Conservation (phyloP, 768 basidiomycete genomes). For the Kockovaella imperatae region DNA sequence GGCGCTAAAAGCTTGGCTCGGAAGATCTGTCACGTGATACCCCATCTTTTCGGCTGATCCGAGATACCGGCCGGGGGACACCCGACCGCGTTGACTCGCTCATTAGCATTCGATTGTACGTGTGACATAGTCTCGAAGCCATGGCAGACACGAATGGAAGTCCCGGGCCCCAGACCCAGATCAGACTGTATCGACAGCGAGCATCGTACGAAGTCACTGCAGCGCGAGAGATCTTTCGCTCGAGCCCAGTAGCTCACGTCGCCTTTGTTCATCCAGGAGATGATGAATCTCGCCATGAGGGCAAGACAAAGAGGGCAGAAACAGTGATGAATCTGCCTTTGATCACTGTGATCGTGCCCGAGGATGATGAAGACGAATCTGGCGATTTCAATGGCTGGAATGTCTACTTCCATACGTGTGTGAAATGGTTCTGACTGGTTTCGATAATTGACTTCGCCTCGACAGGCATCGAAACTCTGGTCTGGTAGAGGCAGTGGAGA, state of each 20-base stretch:
- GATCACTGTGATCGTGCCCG: slow-evolving; percentile 3
- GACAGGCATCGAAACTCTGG: slow-evolving; percentile 12
- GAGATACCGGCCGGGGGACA: too few species aligned
- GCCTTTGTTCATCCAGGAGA: slow-evolving; percentile 18
- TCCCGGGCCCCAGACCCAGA: slow-evolving; percentile 1
- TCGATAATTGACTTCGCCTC: not conserved
- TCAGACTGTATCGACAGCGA: slow-evolving; percentile 9
- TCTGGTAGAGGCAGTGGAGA: slow-evolving; percentile 10
- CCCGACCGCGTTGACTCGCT: too few species aligned
- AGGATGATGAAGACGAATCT: slow-evolving; percentile 10
- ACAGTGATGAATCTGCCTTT: slow-evolving; percentile 19
- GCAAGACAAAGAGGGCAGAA: not conserved
- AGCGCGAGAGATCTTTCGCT: slow-evolving; percentile 6
- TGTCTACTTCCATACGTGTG: slow-evolving; percentile 18
- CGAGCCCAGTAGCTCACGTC: slow-evolving; percentile 7
- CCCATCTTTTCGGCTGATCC: too few species aligned
- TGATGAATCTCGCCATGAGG: not conserved
- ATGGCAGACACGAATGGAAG: too few species aligned
- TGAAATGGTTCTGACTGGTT: not conserved
- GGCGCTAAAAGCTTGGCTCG: too few species aligned
- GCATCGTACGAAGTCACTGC: slow-evolving; percentile 10
- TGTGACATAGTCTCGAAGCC: too few species aligned
- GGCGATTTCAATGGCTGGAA: slow-evolving; percentile 1
- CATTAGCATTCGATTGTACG: too few species aligned
- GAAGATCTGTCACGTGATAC: too few species aligned